These are phyloP conservation scores for Volvariella volvacea DNA, from an alignment of 1,284 basidiomycete species.

Conservation along the genomic window DNA sequence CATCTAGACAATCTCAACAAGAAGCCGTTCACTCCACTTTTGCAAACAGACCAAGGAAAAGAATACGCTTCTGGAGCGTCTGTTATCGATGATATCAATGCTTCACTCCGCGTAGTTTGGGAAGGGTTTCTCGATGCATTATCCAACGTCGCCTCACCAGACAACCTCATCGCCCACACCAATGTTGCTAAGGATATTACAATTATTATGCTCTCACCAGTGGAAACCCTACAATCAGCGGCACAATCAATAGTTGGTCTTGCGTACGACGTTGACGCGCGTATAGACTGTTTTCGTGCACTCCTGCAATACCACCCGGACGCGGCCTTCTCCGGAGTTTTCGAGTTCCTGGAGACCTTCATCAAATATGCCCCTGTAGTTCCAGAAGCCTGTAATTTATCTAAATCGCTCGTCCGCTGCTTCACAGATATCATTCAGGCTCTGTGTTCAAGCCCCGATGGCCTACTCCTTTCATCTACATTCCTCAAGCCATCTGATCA, in stretches of 20 bases:
- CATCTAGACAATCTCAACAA: constrained; percentile 61
- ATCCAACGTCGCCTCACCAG: constrained; percentile 44
- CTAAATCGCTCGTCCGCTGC: constrained; percentile 85
- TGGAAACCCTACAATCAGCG: constrained; percentile 64
- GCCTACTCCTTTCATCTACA: constrained; percentile 50
- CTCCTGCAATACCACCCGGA: constrained; percentile 63
- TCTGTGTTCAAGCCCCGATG: constrained; percentile 68
- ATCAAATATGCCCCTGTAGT: constrained; percentile 52
- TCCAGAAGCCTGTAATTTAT: constrained; percentile 80
- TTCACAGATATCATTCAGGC: constrained; percentile 88
- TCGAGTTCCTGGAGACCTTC: constrained; percentile 62
- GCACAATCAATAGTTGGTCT: constrained; percentile 73
- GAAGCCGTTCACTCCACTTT: constrained; percentile 37
- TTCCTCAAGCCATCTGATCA: constrained; percentile 48
- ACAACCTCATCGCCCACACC: constrained; percentile 44
- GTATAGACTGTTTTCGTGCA: constrained; percentile 79
- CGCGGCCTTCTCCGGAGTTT: constrained; percentile 63
- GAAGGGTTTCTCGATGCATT: constrained; percentile 58
- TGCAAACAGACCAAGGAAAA: constrained; percentile 20
- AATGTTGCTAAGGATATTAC: constrained; percentile 53
- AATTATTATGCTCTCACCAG: constrained; percentile 74
- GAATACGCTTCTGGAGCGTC: constrained; percentile 17
- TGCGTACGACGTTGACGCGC: constrained; percentile 80
- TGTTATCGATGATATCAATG: constrained; percentile 50
- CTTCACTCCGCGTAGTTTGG: constrained; percentile 46